Evolutionary conservation across 345 rosid species (phyloP).

Genomic region (Citrus cavaleriei): DNA sequence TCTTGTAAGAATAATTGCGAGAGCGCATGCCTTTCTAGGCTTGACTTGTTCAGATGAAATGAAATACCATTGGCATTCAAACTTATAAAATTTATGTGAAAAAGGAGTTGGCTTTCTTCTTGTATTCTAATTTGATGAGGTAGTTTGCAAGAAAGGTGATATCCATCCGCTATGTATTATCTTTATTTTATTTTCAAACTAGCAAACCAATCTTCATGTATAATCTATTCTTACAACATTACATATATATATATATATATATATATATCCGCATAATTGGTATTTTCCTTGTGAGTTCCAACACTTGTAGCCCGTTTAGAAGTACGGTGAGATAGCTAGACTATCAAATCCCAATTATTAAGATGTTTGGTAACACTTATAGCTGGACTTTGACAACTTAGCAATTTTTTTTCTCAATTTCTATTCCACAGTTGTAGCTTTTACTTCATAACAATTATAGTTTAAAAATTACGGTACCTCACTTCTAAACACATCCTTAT

Average conservation of each 20-base stretch:
- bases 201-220: neutral
- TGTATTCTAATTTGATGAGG: too few relatives aligned
- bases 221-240: neutral
- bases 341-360: rapidly evolving
- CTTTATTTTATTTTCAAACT: neutral
- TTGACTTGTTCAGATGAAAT: too few relatives aligned
- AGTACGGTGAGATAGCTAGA: rapidly evolving
- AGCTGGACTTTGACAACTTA: rapidly evolving
- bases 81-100: neutral
- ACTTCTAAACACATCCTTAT: too few relatives aligned
- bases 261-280: too few relatives aligned
- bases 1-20: too few relatives aligned
- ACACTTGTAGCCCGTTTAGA: too few relatives aligned
- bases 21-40: too few relatives aligned
- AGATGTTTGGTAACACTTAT: rapidly evolving
- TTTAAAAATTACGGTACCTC: rapidly evolving
- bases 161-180: too few relatives aligned
- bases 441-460: rapidly evolving
- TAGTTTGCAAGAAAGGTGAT: neutral
- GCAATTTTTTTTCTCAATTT: too few relatives aligned
- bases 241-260: too few relatives aligned
- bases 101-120: neutral
- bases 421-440: rapidly evolving
- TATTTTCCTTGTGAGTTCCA: neutral
- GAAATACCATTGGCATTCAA: too few relatives aligned